Base-by-base conservation (phyloP, 2,329 filamentous ascomycete genomes). In the Incumbomyces delicatus region DNA sequence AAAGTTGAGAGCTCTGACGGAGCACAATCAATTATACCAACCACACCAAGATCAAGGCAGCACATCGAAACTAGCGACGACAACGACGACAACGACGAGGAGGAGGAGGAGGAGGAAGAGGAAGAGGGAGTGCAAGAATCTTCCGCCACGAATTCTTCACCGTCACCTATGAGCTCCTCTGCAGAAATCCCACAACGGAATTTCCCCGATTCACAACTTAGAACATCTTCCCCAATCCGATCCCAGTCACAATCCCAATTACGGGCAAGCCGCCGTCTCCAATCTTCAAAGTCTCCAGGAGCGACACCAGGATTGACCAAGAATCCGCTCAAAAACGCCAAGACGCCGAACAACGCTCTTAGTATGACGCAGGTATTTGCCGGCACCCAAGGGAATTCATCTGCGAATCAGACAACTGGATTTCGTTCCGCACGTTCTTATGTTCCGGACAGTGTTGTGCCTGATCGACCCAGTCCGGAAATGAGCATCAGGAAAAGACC, bases 381-480 rank as follows among this genome's bases (percentile, higher is more conserved):
- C 11, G 42, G 34, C 18, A 45, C 42, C 12, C 42, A 45, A 45
- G 42, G 33, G 3, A 30, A 36, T 16, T 45, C 42, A 8, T 20
- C n/a, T 17, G 31, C 31, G 2, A 29, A 30, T 31, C 42, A 20
- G 8, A 38, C 42, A 2, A 45, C 34, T 2, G 42, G 31, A 2
- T 6, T 11, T 12, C 33, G 18, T 14, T 34, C 27, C 30, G 11
- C 11, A 4, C 18, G 18, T 13, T 34, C 27, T 18, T 34, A 22
- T 2, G 33, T 45, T 3, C 42, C 42, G 2, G 42, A 45, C 14
- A 37, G 27, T 6, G 22, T 30, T 11, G 33, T 30, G 8, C 13
- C 20, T 7, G 33, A 45, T 20, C 33, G 42, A 14, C 42, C 42
- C 6, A 37, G 33, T 31, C 42, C 42, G 13, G 34, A 29, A 13